Base-by-base conservation (phyloP, 75 land plant genomes). In the Cryptomeria japonica region DNA sequence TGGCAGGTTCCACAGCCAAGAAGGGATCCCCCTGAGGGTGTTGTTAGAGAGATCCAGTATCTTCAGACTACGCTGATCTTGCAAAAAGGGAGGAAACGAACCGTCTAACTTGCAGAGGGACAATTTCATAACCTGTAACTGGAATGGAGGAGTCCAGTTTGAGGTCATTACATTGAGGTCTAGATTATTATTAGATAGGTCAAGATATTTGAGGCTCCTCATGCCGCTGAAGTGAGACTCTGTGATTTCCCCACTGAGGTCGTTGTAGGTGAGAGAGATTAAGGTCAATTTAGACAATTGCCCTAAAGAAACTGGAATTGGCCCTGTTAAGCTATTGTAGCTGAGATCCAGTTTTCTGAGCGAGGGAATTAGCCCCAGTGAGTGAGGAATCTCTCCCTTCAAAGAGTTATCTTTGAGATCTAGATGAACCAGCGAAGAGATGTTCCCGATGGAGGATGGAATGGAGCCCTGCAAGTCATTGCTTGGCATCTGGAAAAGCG, bases 321-420 rank as follows among this genome's bases (percentile, higher is more conserved):
- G n/a, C 22, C 95, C 95, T 14, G 94, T 93, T 37, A 94, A 86
- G 16, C 92, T 89, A 89, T 94, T 94, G 84, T 90, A 68, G 86
- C 87, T 91, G 46, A 94, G 89, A 73, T 90, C 92, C 83, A 94
- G 84, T 85, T 89, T 91, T 11, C 89, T 73, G 32, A 94, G 93
- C 28, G 51, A 77, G 72, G 68, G 89, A 49, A 94, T 86, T 44
- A 89, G 85, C 10, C 95, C 94, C 49, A 94, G 91, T 55, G 92
- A 93, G 5, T 56, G 72, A 38, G 95, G 95, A 70, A 93, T 94
- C 31, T 80, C 75, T 56, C 95, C 95, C 15, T 22, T 84, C 25
- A 94, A 28, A 32, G 86, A 87, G 88, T 94, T 94, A 72, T 86
- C 85, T 79, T 90, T 90, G 10, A 94, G 90, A 85, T 92, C 91